Evolutionary conservation across 805 yeast species (phyloP).

Genomic region (Debaryomyces tyrocola): DNA sequence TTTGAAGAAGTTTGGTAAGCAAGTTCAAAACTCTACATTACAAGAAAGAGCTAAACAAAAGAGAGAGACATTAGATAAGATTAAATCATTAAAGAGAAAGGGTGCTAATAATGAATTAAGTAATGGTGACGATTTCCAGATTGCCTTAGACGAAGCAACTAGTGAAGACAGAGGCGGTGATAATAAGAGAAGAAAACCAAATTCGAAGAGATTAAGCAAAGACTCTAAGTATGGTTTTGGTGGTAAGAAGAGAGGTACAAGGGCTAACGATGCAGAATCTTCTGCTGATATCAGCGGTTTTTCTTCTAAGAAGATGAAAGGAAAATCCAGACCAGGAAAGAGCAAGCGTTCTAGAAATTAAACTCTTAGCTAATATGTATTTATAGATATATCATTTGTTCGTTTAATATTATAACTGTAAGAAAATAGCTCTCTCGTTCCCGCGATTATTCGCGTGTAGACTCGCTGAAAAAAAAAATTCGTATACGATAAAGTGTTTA

Average conservation of each 20-base stretch:
- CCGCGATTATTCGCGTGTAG: background rate
- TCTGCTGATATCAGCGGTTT: conserved; percentile 66
- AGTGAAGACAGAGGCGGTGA: conserved; percentile 44
- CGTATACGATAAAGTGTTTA: too few relatives aligned
- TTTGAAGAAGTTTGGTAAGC: conserved; percentile 95
- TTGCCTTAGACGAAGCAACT: conserved; percentile 91
- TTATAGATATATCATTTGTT: conserved; percentile 1
- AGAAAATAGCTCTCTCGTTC: background rate
- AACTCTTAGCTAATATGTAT: conserved; percentile 4
- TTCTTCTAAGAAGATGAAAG: conserved; percentile 53
- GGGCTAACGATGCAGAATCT: conserved; percentile 71
- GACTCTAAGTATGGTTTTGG: conserved; percentile 74
- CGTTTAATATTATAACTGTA: background rate
- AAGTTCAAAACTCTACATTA: conserved; percentile 89
- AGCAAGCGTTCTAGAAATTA: conserved; percentile 37
- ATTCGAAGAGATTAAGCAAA: conserved; percentile 68
- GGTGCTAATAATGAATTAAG: conserved; percentile 73
- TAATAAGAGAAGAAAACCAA: conserved; percentile 56
- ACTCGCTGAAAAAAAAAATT: too few relatives aligned
- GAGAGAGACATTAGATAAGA: conserved; percentile 84
- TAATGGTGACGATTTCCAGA: conserved; percentile 73
- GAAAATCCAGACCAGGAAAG: conserved; percentile 43
- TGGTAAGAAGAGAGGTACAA: conserved; percentile 72
- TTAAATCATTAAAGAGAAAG: conserved; percentile 87
- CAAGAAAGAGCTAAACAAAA: conserved; percentile 93